Conservation (phyloP, 768 basidiomycete species). For the Wakefieldia striispora region DNA sequence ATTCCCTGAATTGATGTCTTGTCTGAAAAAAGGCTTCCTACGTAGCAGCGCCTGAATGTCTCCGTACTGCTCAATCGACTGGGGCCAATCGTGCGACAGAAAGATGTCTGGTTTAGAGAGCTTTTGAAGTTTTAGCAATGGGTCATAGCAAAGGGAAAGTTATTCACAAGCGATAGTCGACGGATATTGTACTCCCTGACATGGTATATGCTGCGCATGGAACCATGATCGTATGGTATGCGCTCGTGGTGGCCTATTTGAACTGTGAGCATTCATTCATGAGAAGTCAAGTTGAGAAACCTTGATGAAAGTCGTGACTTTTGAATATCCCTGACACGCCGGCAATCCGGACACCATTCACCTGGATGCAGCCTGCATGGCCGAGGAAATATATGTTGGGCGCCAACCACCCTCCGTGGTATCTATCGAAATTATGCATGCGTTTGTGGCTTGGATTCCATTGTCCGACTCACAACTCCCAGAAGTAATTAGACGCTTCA, state of each 20-base stretch:
- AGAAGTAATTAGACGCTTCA: conserved; percentile 94
- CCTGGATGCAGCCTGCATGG: conserved; percentile 81
- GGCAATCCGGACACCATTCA: conserved; percentile 85
- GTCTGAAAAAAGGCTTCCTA: conserved; percentile 73
- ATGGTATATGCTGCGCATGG: conserved; percentile 87
- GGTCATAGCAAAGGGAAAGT: not conserved
- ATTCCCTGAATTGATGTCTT: conserved; percentile 61
- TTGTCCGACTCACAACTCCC: conserved; percentile 73
- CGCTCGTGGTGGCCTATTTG: conserved; percentile 72
- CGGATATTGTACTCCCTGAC: conserved; percentile 82
- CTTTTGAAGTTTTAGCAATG: conserved; percentile 29
- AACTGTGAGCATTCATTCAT: conserved; percentile 2
- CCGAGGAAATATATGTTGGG: conserved; percentile 97
- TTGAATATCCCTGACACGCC: conserved; percentile 95
- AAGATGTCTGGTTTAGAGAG: conserved; percentile 69
- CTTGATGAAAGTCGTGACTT: conserved; percentile 65
- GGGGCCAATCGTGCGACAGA: conserved; percentile 97
- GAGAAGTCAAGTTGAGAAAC: conserved; percentile 33
- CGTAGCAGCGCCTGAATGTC: conserved; percentile 62
- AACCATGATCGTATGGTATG: conserved; percentile 71
- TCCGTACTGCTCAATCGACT: conserved; percentile 78
- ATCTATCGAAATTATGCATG: conserved; percentile 44
- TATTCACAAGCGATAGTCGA: conserved; percentile 67
- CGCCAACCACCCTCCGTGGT: conserved; percentile 96
- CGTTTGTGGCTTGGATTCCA: not conserved